Evolutionary conservation across 805 yeast species (phyloP).

Genomic region (Sungouiella blattae): DNA sequence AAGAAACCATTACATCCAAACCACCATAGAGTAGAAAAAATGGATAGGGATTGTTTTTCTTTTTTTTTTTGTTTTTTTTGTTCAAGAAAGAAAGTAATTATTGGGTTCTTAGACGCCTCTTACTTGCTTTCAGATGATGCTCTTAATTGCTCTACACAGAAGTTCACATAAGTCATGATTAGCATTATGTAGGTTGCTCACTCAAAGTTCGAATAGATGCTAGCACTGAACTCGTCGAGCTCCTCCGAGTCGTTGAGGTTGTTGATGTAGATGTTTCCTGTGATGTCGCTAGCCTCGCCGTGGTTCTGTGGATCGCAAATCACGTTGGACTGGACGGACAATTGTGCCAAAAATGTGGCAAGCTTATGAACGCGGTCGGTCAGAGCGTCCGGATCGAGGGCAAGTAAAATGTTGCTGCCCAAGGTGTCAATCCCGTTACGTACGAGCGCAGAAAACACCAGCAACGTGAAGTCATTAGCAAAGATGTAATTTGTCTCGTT

Average conservation of each 20-base stretch:
- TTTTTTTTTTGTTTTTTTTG: too few relatives aligned
- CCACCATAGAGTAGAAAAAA: too few relatives aligned
- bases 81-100: too few relatives aligned
- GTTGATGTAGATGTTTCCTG: constrained; percentile 38
- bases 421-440: constrained; percentile 33
- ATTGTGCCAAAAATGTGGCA: constrained; percentile 67
- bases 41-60: too few relatives aligned
- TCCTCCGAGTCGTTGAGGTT: constrained; percentile 45
- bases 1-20: too few relatives aligned
- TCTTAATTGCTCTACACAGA: too few relatives aligned
- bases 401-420: constrained; percentile 27
- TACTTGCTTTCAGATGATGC: too few relatives aligned
- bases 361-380: constrained; percentile 29
- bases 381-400: constrained; percentile 19
- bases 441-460: constrained; percentile 32
- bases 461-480: constrained; percentile 26
- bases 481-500: constrained; percentile 45
- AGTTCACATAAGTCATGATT: too few relatives aligned
- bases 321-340: constrained; percentile 60
- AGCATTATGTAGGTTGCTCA: too few relatives aligned
- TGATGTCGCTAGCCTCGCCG: constrained; percentile 21
- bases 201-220: constrained; percentile 79
- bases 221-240: constrained; percentile 83
- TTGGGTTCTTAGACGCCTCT: too few relatives aligned
- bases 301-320: constrained; percentile 44